Percentiles rank a stretch among this genome's conserved stretches.
Conservation (phyloP, 306 rosid species). For the Lathyrus oleraceus region DNA sequence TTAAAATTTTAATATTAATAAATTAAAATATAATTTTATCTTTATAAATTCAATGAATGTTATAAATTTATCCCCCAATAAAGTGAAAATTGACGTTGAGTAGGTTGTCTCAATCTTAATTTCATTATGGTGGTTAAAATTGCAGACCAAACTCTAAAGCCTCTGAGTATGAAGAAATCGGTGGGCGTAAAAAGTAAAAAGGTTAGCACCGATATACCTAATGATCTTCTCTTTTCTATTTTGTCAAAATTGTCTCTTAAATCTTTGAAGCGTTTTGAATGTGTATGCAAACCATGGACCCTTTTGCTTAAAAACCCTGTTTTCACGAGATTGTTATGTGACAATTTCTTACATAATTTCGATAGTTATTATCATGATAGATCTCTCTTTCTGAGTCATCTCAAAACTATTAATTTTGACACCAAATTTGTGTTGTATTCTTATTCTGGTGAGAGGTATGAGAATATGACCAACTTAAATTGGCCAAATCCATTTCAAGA, state of each 20-base stretch:
- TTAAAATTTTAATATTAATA: too few relatives aligned
- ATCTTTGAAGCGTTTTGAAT: not conserved
- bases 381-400: not conserved
- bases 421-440: not conserved
- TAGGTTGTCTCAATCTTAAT: too few relatives aligned
- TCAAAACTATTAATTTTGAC: accelerated
- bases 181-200: not conserved
- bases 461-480: not conserved
- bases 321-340: not conserved
- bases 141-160: not conserved
- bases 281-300: not conserved
- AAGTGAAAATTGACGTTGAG: too few relatives aligned
- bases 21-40: too few relatives aligned
- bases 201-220: not conserved
- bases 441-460: not conserved
- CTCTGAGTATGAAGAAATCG: not conserved
- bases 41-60: too few relatives aligned
- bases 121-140: too few relatives aligned
- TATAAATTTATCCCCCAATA: too few relatives aligned
- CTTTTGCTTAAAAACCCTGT: not conserved
- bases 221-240: not conserved
- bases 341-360: not conserved
- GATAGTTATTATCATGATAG: not conserved
- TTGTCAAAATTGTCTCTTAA: too few relatives aligned
- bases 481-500: constrained; percentile 2